Percentiles rank a stretch among this genome's conserved stretches.
Conservation (phyloP, 1,284 basidiomycete species). For the Tilletia caries region DNA sequence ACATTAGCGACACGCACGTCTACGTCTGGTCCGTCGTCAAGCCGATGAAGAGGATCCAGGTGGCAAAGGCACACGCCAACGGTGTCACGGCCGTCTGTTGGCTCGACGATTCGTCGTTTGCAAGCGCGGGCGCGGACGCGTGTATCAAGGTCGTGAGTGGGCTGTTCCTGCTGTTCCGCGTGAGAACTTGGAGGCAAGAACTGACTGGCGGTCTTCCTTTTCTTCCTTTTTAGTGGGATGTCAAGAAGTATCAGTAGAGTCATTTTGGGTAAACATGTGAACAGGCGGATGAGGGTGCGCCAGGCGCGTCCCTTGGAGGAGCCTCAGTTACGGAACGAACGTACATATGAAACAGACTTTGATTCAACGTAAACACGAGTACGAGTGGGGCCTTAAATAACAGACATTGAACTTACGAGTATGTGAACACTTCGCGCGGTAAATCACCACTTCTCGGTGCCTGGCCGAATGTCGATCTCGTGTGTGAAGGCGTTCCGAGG, state of each 20-base stretch:
- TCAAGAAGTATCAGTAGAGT: not conserved
- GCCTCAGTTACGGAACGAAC: no score
- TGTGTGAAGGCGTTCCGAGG: constrained; percentile 51
- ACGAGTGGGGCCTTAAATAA: no score
- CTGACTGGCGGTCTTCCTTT: not conserved
- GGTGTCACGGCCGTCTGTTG: constrained; percentile 71
- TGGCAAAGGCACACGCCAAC: constrained; percentile 60
- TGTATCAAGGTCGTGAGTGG: constrained; percentile 61
- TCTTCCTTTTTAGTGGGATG: not conserved
- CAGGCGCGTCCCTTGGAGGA: no score
- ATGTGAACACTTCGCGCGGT: no score
- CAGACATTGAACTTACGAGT: no score
- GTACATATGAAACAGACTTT: no score
- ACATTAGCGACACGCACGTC: constrained; percentile 77
- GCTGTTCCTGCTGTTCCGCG: not conserved
- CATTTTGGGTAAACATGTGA: no score
- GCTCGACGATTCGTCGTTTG: constrained; percentile 65
- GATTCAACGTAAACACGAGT: no score
- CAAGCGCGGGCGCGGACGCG: constrained; percentile 77
- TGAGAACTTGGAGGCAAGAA: not conserved
- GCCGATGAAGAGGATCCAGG: constrained; percentile 72
- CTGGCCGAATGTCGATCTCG: constrained; percentile 23
- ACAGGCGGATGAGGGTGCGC: not conserved
- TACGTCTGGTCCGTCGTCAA: constrained; percentile 82
- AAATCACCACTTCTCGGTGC: constrained; percentile 9